A percentile compares a stretch with the other conserved stretches of the same genome.
Evolutionary conservation across 2,329 filamentous ascomycete genomes (phyloP).

Genomic region (Trichoderma brevicompactum): DNA sequence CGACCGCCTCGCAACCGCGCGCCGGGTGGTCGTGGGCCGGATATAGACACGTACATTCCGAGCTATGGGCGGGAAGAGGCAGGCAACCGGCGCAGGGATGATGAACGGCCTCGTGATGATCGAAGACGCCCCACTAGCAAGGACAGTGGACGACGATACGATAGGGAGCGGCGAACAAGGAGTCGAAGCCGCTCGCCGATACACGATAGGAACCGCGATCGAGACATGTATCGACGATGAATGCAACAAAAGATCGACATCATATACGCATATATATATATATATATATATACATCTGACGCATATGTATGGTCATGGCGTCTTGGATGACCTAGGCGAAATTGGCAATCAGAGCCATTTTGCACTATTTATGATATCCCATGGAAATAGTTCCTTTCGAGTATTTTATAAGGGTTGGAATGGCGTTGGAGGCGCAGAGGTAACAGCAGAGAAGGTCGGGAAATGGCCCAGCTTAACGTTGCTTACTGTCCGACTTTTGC

Average conservation of each 20-base stretch:
- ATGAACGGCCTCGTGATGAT: constrained; percentile 39
- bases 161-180: constrained; percentile 48
- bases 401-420: constrained; percentile 2
- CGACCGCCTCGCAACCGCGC: constrained; percentile 43
- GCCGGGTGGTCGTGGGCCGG: constrained; percentile 40
- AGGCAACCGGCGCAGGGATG: constrained; percentile 41
- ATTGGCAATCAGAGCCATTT: not conserved
- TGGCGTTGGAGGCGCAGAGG: constrained; percentile 10
- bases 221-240: constrained; percentile 51
- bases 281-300: constrained; percentile 6
- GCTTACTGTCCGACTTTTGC: not conserved
- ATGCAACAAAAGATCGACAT: not conserved
- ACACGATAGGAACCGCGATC: constrained; percentile 46
- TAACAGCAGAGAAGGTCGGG: not conserved
- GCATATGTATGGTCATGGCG: not conserved
- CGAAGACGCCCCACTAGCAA: constrained; percentile 42
- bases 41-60: constrained; percentile 57
- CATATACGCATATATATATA: constrained; percentile 3
- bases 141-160: constrained; percentile 45
- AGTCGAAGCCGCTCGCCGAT: constrained; percentile 49
- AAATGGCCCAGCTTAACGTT: not conserved
- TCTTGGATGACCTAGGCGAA: not conserved
- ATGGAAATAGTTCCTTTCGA: constrained; percentile 15
- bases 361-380: constrained; percentile 26
- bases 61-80: constrained; percentile 48